Conservation (phyloP, 495 filamentous ascomycete species). For the Sordaria brevicollis region DNA sequence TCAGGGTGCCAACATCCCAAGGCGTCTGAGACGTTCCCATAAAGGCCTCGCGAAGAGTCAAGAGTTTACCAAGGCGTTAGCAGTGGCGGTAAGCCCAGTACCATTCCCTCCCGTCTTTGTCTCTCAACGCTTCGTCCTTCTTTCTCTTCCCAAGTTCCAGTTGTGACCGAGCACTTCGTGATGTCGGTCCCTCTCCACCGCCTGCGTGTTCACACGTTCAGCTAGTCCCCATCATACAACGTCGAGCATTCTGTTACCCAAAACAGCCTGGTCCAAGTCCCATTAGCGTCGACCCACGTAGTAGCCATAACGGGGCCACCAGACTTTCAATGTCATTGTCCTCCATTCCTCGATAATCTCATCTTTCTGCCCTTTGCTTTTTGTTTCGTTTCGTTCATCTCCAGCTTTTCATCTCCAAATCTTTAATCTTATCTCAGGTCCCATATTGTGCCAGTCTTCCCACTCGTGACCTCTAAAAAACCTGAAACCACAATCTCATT, state of each 20-base stretch:
- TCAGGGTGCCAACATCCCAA: background rate
- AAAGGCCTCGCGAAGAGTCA: background rate
- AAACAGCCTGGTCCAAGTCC: background rate
- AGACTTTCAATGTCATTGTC: background rate
- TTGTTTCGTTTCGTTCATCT: background rate
- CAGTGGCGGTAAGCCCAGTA: no score
- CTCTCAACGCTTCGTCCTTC: no score
- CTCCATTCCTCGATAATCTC: background rate
- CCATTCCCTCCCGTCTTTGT: background rate
- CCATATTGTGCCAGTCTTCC: background rate
- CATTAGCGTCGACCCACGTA: background rate
- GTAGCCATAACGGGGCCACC: background rate
- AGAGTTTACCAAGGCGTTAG: background rate
- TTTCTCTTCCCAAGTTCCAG: background rate
- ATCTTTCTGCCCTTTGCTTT: background rate
- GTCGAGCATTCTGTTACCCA: background rate
- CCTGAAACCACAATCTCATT: background rate
- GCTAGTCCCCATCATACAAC: background rate
- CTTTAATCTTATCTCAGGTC: background rate
- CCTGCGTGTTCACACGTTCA: background rate
- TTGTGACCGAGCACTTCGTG: background rate
- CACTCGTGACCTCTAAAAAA: background rate
- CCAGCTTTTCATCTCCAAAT: background rate
- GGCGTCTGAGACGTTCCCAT: background rate
- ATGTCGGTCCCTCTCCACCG: background rate